Evolutionary conservation across 306 rosid genomes (phyloP), one percentile per base, ranked within the genome.

Genomic region (Sindora glabra): DNA sequence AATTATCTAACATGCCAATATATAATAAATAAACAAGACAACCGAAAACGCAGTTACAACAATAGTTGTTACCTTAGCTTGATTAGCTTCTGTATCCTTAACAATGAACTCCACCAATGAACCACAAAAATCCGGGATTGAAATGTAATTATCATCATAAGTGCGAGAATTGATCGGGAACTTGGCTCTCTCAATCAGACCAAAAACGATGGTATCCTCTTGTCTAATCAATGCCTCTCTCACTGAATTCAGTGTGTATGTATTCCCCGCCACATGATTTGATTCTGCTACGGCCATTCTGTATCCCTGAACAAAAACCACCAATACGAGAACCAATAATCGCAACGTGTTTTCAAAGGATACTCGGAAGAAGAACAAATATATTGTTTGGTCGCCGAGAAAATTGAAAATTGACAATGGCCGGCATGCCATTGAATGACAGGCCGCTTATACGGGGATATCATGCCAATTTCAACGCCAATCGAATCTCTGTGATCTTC

Each of bases 171-270:
- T 94, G 25, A 60, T 9, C 8, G 90, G 89, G 37, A 82, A 86
- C 51, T 65, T 81, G 0, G 97, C 90, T 70, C 99, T 77, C 54
- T 94, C 84, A 13, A 94, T 78, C 55, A 94, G 81, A 64, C 78
- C 68, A 62, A 68, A 89, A 23, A 94, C 21, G 14, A 94, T 89
- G 8, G 83, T 78, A 64, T 94, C 95, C 68, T 94, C 99, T 81
- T 86, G 89, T 56, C 81, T 80, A 26, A 78, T 27, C 86, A 94
- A 55, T 49, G 72, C 67, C 24, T 86, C 75, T 52, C 99, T 84
- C 29, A 94, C 73, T 0, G 81, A 63, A 5, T 75, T 81, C 0
- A 94, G 82, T 10, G 89, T 82, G 71, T 78, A 68, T 1, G 19
- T 51, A 42, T 72, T 70, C 29, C 61, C 76, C 32, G 67, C n/a